Evolutionary conservation across 1,139 yeast species (phyloP).

Genomic region (Blastobotrys elegans): DNA sequence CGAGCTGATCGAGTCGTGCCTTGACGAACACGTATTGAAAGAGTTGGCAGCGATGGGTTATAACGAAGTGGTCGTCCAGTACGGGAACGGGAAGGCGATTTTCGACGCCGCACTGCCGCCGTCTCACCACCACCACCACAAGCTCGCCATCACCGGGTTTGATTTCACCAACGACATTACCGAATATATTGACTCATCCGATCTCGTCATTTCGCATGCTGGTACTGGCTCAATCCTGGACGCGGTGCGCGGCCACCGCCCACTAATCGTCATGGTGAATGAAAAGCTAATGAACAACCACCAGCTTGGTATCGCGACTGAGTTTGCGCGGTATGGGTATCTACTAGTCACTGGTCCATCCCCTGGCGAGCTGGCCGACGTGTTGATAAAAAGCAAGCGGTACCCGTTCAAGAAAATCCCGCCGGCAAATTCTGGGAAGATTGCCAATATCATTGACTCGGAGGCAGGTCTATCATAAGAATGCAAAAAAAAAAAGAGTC

Average conservation of each 20-base stretch:
- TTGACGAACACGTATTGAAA: slow-evolving; percentile 38
- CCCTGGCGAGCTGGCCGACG: slow-evolving; percentile 13
- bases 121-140: neutral
- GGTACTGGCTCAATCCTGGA: slow-evolving; percentile 91
- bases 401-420: slow-evolving; percentile 22
- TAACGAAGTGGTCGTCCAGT: slow-evolving; percentile 52
- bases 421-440: slow-evolving; percentile 20
- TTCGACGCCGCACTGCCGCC: slow-evolving; percentile 4
- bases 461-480: slow-evolving; percentile 23
- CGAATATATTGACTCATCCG: slow-evolving; percentile 38
- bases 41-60: slow-evolving; percentile 37
- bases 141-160: slow-evolving; percentile 37
- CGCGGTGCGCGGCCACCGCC: slow-evolving; percentile 51
- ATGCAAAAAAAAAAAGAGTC: neutral
- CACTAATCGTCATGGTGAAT: slow-evolving; percentile 68
- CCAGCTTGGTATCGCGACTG: slow-evolving; percentile 70
- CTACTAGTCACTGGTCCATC: slow-evolving; percentile 26
- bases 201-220: slow-evolving; percentile 79
- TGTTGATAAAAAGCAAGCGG: slow-evolving; percentile 13
- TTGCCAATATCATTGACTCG: slow-evolving; percentile 23
- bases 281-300: slow-evolving; percentile 76
- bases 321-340: slow-evolving; percentile 41
- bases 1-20: slow-evolving; percentile 43
- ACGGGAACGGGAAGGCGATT: slow-evolving; percentile 47
- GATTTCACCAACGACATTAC: slow-evolving; percentile 41